phyloP scores from a whole-genome alignment of 495 filamentous ascomycete genomes.

The Neurospora sp. region DNA sequence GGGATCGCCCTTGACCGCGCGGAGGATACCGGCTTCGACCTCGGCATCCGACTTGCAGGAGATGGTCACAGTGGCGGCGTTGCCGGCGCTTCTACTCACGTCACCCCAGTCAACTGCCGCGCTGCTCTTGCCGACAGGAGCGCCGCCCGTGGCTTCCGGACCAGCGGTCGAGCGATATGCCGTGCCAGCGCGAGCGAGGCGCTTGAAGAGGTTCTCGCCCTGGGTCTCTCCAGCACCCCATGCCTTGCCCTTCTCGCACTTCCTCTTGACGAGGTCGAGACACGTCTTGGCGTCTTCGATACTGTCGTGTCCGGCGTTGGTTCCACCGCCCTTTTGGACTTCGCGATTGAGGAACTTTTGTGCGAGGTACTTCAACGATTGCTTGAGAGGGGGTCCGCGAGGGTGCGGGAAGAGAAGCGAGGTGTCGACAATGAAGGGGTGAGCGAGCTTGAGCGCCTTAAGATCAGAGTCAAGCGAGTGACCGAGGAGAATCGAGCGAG shows the following conservation, averaged over 20 bases:
- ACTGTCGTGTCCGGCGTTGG: conserved; percentile 65
- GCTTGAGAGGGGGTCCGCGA: conserved; percentile 40
- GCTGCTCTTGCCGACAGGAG: conserved; percentile 51
- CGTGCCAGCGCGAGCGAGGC: conserved; percentile 51
- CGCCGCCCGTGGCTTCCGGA: conserved; percentile 33
- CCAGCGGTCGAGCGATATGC: conserved; percentile 43
- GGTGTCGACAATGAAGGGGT: conserved; percentile 90
- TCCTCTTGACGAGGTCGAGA: conserved; percentile 85
- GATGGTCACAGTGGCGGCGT: conserved; percentile 59
- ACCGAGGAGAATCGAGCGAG: conserved; percentile 72
- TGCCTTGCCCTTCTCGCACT: conserved; percentile 78
- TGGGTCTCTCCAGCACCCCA: conserved; percentile 71
- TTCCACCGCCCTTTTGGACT: conserved; percentile 65
- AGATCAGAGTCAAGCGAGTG: conserved; percentile 91
- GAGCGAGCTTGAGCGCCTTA: conserved; percentile 69
- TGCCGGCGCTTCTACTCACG: conserved; percentile 61
- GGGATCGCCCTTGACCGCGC: conserved; percentile 58
- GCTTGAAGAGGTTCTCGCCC: conserved; percentile 79
- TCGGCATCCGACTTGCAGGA: conserved; percentile 66
- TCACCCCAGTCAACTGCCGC: conserved; percentile 87
- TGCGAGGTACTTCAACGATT: conserved; percentile 76
- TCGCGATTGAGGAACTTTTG: conserved; percentile 71
- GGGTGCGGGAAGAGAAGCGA: conserved; percentile 65
- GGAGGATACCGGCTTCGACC: conserved; percentile 58
- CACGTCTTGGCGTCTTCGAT: conserved; percentile 86